phyloP scores from a whole-genome alignment of 2,329 filamentous ascomycete genomes.

The Diaporthe vaccinii region DNA sequence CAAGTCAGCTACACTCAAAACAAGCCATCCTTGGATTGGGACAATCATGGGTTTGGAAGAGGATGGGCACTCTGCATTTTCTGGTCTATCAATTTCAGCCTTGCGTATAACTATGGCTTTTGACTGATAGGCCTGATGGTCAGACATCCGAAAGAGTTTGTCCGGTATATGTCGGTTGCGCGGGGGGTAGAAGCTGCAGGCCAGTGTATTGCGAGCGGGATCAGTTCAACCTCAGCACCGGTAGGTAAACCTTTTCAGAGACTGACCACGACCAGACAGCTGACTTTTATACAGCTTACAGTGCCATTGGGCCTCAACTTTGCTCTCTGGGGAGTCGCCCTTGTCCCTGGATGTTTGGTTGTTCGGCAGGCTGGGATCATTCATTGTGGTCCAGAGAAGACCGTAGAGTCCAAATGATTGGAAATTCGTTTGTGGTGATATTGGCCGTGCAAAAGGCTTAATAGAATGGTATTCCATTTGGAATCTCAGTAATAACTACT shows the following conservation, averaged over 20 bases:
- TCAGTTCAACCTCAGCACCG: slow-evolving; percentile 48
- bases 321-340: slow-evolving; percentile 40
- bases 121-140: slow-evolving; percentile 51
- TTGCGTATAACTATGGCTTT: slow-evolving; percentile 52
- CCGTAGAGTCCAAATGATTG: background rate
- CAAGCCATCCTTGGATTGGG: slow-evolving; percentile 46
- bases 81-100: slow-evolving; percentile 49
- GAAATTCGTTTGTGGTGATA: too few relatives aligned
- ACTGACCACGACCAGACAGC: too few relatives aligned
- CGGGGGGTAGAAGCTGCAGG: slow-evolving; percentile 48
- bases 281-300: slow-evolving; percentile 29
- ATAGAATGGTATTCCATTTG: too few relatives aligned
- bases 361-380: slow-evolving; percentile 33
- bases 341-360: slow-evolving; percentile 40
- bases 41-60: slow-evolving; percentile 11
- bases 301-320: slow-evolving; percentile 42
- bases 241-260: slow-evolving; percentile 3
- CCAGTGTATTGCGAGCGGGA: slow-evolving; percentile 48
- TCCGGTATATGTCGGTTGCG: slow-evolving; percentile 46
- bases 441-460: too few relatives aligned
- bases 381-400: slow-evolving; percentile 26
- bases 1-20: slow-evolving; percentile 47
- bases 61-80: slow-evolving; percentile 51
- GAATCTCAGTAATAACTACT: too few relatives aligned
- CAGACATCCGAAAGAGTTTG: slow-evolving; percentile 44